Base-by-base conservation (phyloP, 2,329 filamentous ascomycete genomes). In the Trichoderma sp. region DNA sequence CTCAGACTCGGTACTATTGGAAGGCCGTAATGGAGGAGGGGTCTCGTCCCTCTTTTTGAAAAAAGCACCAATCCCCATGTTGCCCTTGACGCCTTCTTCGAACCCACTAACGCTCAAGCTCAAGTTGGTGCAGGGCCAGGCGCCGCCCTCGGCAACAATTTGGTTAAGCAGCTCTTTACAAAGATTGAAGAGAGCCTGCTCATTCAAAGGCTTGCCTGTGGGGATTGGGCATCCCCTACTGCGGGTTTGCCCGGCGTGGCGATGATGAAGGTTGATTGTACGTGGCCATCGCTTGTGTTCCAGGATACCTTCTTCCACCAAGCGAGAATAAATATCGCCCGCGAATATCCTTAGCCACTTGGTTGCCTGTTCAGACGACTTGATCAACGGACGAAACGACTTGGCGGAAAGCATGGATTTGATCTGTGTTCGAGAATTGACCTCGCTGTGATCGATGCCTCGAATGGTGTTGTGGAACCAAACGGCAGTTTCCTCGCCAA, bases 341-440 rank as follows among this genome's bases (percentile, higher is more conserved):
- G 87, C 89, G 77, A 98, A 98, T 66, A 99, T 97, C 13, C 90
- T 86, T 49, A 99, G 83, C 96, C 96, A 99, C 70, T 89, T 90
- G 28, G 87, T 83, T 1, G 90, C 95, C 77, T 97, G 92, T 26
- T 96, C 93, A 21, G 87, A 82, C 2, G 85, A 90, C 73, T 89
- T 91, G 76, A 98, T 95, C 68, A 86, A 89, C 0, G 96, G 96
- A 30, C 92, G 86, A 76, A 99, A 99, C 0, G 94, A 96, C 77
- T 99, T 99, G 24, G 96, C 94, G 1, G 94, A 97, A 16, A 98
- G 84, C 94, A 99, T 98, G 18, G 92, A 96, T 78, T 98, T 97
- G 82, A 97, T 97, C 75, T 96, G 92, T 1, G 94, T 97, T 63
- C 95, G 86, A 32, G 93, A 87, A 75, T 93, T 97, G 72, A 99